These are phyloP conservation scores for Carex myosuroides DNA, from an alignment of 176 grass and related monocot genomes.

Conservation along the genomic window DNA sequence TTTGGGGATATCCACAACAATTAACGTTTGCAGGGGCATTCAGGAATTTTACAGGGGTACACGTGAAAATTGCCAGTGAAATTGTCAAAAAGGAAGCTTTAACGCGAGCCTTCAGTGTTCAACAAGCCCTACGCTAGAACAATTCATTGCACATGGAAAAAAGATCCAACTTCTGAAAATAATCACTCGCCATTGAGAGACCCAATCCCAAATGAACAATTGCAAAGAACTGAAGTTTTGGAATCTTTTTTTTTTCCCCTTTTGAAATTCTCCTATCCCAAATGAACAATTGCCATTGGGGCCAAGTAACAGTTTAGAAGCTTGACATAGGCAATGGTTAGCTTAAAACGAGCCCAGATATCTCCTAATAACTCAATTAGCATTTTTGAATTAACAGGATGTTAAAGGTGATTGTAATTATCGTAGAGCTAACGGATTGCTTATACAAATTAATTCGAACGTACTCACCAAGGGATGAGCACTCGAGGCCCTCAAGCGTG, in stretches of 20 bases:
- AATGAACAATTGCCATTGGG: not conserved
- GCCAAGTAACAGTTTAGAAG: not conserved
- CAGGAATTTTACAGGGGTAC: not conserved
- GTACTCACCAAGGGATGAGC: slow-evolving; percentile 79
- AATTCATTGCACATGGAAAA: not conserved
- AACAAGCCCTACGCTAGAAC: not conserved
- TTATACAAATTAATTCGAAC: slow-evolving; percentile 13
- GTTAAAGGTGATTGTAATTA: slow-evolving; percentile 23
- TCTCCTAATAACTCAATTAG: slow-evolving; percentile 27
- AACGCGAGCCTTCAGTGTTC: not conserved
- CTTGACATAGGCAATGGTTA: not conserved
- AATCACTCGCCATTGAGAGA: not conserved
- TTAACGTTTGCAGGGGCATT: not conserved
- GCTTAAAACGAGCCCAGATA: not conserved
- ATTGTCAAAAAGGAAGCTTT: not conserved
- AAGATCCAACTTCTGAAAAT: not conserved
- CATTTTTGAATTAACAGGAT: slow-evolving; percentile 14
- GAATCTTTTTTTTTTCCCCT: not conserved
- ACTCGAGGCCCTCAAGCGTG: slow-evolving; percentile 80
- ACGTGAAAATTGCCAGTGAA: not conserved
- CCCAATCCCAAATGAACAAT: not conserved
- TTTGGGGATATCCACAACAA: not conserved
- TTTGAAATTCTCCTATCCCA: not conserved
- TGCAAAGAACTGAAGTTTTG: not conserved
- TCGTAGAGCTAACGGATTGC: slow-evolving; percentile 16